phyloP scores from a whole-genome alignment of 257 asterid genomes.

The Fraxinus quadrangulata region DNA sequence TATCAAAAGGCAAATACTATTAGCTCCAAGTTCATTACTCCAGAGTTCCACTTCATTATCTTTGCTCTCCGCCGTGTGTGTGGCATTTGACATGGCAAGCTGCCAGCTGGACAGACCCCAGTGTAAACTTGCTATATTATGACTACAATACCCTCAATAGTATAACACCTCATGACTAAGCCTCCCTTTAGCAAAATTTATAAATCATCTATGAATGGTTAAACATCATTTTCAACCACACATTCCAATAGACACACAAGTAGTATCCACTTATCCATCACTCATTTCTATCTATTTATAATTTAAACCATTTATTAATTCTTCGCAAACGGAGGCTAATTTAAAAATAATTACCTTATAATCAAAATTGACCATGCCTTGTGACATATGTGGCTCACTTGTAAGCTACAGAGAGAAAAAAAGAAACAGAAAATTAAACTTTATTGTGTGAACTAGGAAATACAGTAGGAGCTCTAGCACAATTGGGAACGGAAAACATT shows the following conservation, averaged over 20 bases:
- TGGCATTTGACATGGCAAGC: slow-evolving; percentile 5
- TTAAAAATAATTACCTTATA: slow-evolving; percentile 62
- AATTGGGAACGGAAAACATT: slow-evolving; percentile 8
- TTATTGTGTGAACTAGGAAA: background rate
- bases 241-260: too few species aligned
- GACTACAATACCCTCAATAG: background rate
- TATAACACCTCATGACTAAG: background rate
- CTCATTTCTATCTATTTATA: background rate
- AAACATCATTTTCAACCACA: too few species aligned
- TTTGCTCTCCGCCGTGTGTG: background rate
- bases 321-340: background rate
- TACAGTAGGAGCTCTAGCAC: slow-evolving; percentile 1
- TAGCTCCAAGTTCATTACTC: slow-evolving; percentile 23
- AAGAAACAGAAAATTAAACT: background rate
- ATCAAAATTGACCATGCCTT: slow-evolving; percentile 87
- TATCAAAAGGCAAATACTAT: slow-evolving; percentile 26
- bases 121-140: background rate
- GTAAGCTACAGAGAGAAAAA: slow-evolving; percentile 65
- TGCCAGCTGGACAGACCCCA: slow-evolving; percentile 3
- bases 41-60: slow-evolving; percentile 13
- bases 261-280: background rate
- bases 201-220: too few species aligned
- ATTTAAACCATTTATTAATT: too few species aligned
- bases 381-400: slow-evolving; percentile 91
- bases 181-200: too few species aligned